Evolutionary conservation across 1,139 yeast genomes (phyloP).

Genomic region (Kurtzmaniella natalensis): DNA sequence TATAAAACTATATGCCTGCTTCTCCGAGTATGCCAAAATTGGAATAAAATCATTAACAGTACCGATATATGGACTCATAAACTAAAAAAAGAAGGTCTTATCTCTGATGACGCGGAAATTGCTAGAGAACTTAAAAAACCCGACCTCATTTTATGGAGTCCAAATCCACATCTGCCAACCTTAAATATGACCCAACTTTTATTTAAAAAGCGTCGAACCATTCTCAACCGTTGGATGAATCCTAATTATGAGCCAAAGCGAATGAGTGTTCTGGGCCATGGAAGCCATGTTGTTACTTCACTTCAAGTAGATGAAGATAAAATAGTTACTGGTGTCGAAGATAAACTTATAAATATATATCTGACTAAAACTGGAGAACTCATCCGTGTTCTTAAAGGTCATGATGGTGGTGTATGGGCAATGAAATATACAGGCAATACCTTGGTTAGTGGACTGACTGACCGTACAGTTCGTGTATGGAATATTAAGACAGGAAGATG

Average conservation of each 20-base stretch:
- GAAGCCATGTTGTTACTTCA: constrained; percentile 85
- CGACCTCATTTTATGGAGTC: constrained; percentile 31
- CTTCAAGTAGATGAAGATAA: constrained; percentile 89
- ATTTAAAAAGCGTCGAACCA: constrained; percentile 62
- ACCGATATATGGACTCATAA: constrained; percentile 59
- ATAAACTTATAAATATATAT: constrained; percentile 74
- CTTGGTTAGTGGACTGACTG: constrained; percentile 87
- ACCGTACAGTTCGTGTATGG: constrained; percentile 86
- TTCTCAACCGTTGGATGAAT: constrained; percentile 78
- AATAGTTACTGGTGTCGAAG: constrained; percentile 92
- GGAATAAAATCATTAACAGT: constrained; percentile 63
- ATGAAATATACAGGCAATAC: constrained; percentile 82
- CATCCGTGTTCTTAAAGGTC: constrained; percentile 72
- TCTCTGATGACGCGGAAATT: constrained; percentile 34
- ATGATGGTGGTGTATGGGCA: constrained; percentile 99
- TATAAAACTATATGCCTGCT: constrained; percentile 58
- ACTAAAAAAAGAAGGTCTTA: constrained; percentile 50
- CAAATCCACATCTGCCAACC: constrained; percentile 11
- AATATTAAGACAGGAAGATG: constrained; percentile 70
- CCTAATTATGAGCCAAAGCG: constrained; percentile 67
- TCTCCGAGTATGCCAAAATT: constrained; percentile 61
- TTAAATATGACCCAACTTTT: constrained; percentile 47
- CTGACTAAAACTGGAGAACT: constrained; percentile 70
- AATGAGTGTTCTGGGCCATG: constrained; percentile 69
- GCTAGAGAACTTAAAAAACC: constrained; percentile 27